These are phyloP conservation scores for Helotiales sp. DNA, from an alignment of 2,329 filamentous ascomycete species.

Conservation along the genomic window DNA sequence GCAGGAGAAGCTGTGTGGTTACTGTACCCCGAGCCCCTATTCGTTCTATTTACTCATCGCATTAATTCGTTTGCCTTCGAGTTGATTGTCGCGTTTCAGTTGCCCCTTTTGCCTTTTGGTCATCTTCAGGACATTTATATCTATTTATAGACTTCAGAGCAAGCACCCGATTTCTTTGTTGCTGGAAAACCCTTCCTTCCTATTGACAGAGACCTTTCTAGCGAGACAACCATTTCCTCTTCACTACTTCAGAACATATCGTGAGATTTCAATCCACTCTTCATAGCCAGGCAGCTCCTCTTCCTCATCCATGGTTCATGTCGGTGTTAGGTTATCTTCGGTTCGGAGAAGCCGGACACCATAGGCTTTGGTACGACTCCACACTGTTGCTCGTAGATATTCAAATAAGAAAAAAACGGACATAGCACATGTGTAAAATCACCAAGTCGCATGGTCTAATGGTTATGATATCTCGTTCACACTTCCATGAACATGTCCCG, in stretches of 20 bases:
- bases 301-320: background rate
- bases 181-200: background rate
- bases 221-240: background rate
- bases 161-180: background rate
- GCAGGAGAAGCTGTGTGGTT: background rate
- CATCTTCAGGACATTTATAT: background rate
- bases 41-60: background rate
- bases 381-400: background rate
- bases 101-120: slow-evolving; percentile 18
- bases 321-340: background rate
- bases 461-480: slow-evolving; percentile 45
- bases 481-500: slow-evolving; percentile 36
- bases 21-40: too few relatives aligned
- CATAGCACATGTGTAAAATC: background rate
- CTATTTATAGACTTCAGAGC: background rate
- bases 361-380: background rate
- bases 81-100: slow-evolving; percentile 21
- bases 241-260: background rate
- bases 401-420: background rate
- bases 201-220: background rate
- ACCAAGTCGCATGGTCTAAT: slow-evolving; percentile 42
- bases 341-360: background rate
- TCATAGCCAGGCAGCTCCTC: too few relatives aligned
- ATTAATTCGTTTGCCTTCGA: background rate
- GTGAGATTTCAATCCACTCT: background rate